Conservation (phyloP, 306 rosid genomes). For the Cicer judaicum region DNA sequence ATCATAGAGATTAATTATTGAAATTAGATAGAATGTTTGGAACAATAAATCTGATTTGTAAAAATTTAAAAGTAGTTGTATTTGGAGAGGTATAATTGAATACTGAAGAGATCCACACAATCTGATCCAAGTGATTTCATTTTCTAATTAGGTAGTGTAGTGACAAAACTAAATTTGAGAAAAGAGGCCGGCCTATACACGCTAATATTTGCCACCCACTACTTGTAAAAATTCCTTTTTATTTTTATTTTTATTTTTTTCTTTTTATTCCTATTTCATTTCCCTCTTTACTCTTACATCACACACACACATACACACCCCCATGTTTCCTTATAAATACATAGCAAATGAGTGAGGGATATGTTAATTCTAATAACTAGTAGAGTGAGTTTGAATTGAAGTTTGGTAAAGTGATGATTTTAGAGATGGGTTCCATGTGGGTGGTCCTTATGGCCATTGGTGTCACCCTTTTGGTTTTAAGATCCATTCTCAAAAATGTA, state of each 20-base stretch:
- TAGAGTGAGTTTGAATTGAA: neutral
- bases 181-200: slow-evolving; percentile 50
- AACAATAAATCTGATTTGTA: no score
- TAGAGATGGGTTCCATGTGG: slow-evolving; percentile 44
- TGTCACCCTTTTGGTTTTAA: slow-evolving; percentile 40
- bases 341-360: slow-evolving; percentile 1
- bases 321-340: slow-evolving; percentile 43
- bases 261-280: neutral
- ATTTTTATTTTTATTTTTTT: neutral
- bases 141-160: slow-evolving; percentile 12
- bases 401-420: neutral
- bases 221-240: slow-evolving; percentile 20
- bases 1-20: no score
- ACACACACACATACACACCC: neutral
- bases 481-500: slow-evolving; percentile 51
- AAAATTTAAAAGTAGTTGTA: no score
- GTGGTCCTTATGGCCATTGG: slow-evolving; percentile 33
- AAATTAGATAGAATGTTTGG: no score
- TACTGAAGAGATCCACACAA: neutral
- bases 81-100: no score
- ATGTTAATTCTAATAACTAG: neutral
- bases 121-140: neutral
- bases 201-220: slow-evolving; percentile 43
- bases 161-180: slow-evolving; percentile 37
- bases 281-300: neutral